Percentiles rank a stretch among this genome's conserved stretches.
Conservation (phyloP, 225 moss, liverwort and hornwort species). For the Physcomitrium patens region DNA sequence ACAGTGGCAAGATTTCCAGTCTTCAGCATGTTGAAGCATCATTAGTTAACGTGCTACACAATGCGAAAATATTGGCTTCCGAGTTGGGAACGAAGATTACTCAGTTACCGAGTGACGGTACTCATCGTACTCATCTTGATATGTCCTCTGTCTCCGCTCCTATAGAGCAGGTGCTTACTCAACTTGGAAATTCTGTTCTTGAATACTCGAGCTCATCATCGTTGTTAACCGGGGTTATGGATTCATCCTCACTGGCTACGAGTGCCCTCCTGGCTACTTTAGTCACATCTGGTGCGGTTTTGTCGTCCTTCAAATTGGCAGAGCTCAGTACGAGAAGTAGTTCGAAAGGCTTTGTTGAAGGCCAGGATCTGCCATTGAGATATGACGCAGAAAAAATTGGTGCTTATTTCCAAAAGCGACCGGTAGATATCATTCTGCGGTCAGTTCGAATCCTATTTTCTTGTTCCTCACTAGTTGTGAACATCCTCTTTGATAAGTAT, state of each 20-base stretch:
- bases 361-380: slow-evolving; percentile 77
- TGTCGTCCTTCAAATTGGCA: slow-evolving; percentile 48
- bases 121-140: slow-evolving; percentile 58
- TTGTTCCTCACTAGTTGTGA: slow-evolving; percentile 65
- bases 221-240: slow-evolving; percentile 31
- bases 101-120: slow-evolving; percentile 45
- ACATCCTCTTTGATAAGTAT: slow-evolving; percentile 65
- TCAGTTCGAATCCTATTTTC: slow-evolving; percentile 63
- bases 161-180: slow-evolving; percentile 41
- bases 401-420: slow-evolving; percentile 68
- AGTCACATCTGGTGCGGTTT: slow-evolving; percentile 54
- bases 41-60: slow-evolving; percentile 46
- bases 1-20: slow-evolving; percentile 32
- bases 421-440: slow-evolving; percentile 62
- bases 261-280: slow-evolving; percentile 59
- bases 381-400: slow-evolving; percentile 68
- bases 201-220: slow-evolving; percentile 46
- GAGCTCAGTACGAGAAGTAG: background rate
- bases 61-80: slow-evolving; percentile 47
- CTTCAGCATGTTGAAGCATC: slow-evolving; percentile 49
- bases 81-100: slow-evolving; percentile 51
- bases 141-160: slow-evolving; percentile 47
- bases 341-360: slow-evolving; percentile 61
- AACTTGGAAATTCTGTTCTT: slow-evolving; percentile 52
- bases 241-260: slow-evolving; percentile 44